Percentiles rank a stretch among this genome's conserved stretches.
These are phyloP conservation scores for Starmerella cellae DNA, from an alignment of 805 yeast genomes.

Conservation along the genomic window DNA sequence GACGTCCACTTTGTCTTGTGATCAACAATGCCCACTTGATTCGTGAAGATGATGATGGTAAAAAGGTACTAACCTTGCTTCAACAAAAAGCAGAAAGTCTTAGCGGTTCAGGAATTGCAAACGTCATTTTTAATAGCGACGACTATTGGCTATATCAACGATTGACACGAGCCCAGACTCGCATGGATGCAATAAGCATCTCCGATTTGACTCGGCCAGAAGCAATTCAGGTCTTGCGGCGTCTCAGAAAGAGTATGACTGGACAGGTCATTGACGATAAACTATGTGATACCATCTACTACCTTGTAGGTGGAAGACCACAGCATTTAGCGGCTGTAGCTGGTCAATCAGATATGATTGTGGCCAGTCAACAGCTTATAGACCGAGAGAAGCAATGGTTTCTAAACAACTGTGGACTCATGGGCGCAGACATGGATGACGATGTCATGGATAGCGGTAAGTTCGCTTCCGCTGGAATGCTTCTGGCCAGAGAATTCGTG, in stretches of 20 bases:
- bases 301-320: conserved; percentile 70
- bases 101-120: conserved; percentile 58
- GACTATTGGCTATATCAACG: conserved; percentile 82
- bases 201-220: conserved; percentile 43
- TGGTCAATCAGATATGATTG: conserved; percentile 27
- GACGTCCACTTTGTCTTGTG: conserved; percentile 50
- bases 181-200: conserved; percentile 59
- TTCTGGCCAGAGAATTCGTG: conserved; percentile 55
- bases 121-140: conserved; percentile 63
- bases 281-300: conserved; percentile 43
- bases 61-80: conserved; percentile 52
- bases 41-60: conserved; percentile 62
- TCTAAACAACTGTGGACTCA: conserved; percentile 63
- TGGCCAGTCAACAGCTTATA: conserved; percentile 55
- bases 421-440: conserved; percentile 73
- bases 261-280: conserved; percentile 31
- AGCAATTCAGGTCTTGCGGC: conserved; percentile 40
- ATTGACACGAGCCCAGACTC: conserved; percentile 54
- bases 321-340: conserved; percentile 61
- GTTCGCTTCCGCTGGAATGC: conserved; percentile 61
- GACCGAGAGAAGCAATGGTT: conserved; percentile 80
- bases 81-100: conserved; percentile 75
- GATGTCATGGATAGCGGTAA: conserved; percentile 79
- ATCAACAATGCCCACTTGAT: conserved; percentile 67
- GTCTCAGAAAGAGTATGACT: conserved; percentile 34